Evolutionary conservation across 805 yeast genomes (phyloP), one percentile per base, ranked within the genome.

Genomic region (Myxozyma udenii): DNA sequence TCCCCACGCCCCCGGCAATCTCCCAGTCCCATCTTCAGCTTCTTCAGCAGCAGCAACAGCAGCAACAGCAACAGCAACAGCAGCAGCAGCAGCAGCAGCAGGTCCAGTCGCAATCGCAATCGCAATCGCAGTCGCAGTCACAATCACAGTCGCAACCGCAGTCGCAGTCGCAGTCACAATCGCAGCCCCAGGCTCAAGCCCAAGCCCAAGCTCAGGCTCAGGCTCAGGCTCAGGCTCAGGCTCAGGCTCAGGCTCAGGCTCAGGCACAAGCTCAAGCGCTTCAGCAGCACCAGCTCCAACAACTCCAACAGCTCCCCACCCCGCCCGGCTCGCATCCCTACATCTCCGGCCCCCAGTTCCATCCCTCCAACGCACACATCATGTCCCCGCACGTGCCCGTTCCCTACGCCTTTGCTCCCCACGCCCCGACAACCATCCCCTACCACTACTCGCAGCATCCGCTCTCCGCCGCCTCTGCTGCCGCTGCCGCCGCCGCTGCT

Each of bases 1-100:
- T 46, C 44, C 55, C 55, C 30, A 46, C 44, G 3, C 52, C 50
- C n/a, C 53, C 52, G 4, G 49, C 36, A 22, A 37, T 41, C 9
- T 30, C 28, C 11, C 43, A 32, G 28, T 46, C 23, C 38, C 53
- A 50, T 23, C 36, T 21, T 30, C 46, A 46, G 38, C 53, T 43
- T 30, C 32, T 5, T 5, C 47, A 43, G 44, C 59, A 24, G 40
- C 54, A 46, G 26, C 52, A 30, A 30, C 61, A 35, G 25, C 44
- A 46, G 33, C 40, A 23, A 23, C 53, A 45, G 37, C 57, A 44
- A 9, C 57, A 46, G 38, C 46, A 49, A 9, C 61, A 49, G 36
- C 26, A 19, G 44, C 48, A 30, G 25, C 60, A 37, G 40, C 30
- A 6, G 30, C 30, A 11, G 6, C 30, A 26, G 30, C 30, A 26